Conservation (phyloP, 257 asterid genomes). For the Solanum etuberosum region DNA sequence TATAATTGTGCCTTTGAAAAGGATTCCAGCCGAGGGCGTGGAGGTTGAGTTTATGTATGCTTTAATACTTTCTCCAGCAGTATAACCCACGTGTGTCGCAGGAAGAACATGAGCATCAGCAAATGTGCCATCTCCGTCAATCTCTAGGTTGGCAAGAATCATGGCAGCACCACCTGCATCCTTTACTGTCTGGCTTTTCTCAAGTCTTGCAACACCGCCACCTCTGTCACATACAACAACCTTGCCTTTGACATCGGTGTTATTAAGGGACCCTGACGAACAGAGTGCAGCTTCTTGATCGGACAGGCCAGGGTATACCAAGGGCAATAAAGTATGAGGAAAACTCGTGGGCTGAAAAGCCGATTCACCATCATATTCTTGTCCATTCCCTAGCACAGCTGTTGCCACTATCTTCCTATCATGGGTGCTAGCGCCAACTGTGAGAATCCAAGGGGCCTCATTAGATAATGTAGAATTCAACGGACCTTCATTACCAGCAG, state of each 20-base stretch:
- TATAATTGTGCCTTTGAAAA: background rate
- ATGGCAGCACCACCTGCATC: conserved; percentile 14
- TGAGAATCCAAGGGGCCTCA: conserved; percentile 20
- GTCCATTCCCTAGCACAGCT: conserved; percentile 4
- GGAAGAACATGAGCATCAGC: conserved; percentile 13
- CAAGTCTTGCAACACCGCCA: background rate
- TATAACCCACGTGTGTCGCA: background rate
- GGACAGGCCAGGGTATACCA: background rate
- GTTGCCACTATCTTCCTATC: conserved; percentile 7
- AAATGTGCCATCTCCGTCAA: background rate
- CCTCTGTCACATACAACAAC: conserved; percentile 7
- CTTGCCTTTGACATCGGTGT: conserved; percentile 3
- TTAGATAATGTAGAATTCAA: background rate
- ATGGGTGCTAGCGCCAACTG: conserved; percentile 17
- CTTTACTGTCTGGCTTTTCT: conserved; percentile 3
- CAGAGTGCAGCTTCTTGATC: conserved; percentile 2
- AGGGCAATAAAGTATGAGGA: background rate
- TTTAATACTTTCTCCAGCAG: conserved; percentile 1
- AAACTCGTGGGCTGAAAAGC: background rate
- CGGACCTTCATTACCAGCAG: conserved; percentile 12
- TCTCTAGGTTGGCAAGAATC: background rate
- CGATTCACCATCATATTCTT: conserved; percentile 7
- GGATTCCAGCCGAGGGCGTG: background rate
- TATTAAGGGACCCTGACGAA: background rate
- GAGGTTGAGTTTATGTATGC: conserved; percentile 1